Conservation (phyloP, 108 stramenopile genomes). For the Bacterosira constricta region DNA sequence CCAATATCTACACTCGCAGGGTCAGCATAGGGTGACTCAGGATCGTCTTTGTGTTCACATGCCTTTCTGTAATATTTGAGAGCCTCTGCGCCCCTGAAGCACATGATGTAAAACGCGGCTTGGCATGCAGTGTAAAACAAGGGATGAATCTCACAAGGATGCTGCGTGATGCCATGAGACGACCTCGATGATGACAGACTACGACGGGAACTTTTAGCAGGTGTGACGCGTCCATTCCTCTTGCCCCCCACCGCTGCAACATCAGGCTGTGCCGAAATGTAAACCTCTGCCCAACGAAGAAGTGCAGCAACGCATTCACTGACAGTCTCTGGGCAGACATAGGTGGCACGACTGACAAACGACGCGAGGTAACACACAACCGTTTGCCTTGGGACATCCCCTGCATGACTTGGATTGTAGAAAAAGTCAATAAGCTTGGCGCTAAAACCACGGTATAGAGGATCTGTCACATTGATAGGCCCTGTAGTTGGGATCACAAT, state of each 20-base stretch:
- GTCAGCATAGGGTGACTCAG: constrained; percentile 44
- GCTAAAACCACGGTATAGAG: constrained; percentile 78
- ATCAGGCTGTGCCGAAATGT: constrained; percentile 61
- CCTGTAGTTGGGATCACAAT: not conserved
- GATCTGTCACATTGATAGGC: constrained; percentile 30
- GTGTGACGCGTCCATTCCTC: not conserved
- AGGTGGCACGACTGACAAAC: constrained; percentile 91
- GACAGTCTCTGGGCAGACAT: constrained; percentile 79
- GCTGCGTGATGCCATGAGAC: constrained; percentile 50
- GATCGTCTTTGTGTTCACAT: constrained; percentile 31
- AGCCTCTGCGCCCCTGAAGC: constrained; percentile 90
- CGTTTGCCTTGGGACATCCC: constrained; percentile 71
- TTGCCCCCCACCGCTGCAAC: not conserved
- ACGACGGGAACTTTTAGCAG: not conserved
- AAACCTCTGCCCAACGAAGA: constrained; percentile 86
- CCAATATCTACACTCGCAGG: constrained; percentile 54
- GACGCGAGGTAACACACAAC: constrained; percentile 94
- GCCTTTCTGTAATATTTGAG: constrained; percentile 61
- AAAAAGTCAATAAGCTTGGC: constrained; percentile 73
- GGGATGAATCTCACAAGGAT: constrained; percentile 73
- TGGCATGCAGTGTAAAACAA: constrained; percentile 96
- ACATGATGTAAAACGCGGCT: constrained; percentile 97
- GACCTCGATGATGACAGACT: constrained; percentile 17
- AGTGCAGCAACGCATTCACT: constrained; percentile 79
- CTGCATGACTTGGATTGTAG: constrained; percentile 73